Evolutionary conservation across 179 eudicot species (phyloP).

Genomic region (Beta corolliflora): DNA sequence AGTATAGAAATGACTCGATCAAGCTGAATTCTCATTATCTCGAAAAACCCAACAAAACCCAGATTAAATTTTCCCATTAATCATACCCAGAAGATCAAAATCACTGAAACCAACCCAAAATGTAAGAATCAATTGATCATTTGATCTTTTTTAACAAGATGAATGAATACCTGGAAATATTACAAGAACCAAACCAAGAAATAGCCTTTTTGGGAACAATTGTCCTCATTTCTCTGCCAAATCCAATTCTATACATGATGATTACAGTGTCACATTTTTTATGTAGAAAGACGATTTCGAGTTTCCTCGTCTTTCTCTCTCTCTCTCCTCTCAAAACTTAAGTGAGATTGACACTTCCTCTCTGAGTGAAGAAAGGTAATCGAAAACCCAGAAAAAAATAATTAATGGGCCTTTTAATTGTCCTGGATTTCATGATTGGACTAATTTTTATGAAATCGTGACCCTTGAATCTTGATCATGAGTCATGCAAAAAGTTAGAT

Average conservation of each 20-base stretch:
- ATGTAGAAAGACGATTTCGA: neutral
- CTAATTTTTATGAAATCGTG: neutral
- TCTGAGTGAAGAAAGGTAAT: neutral
- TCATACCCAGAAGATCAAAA: constrained; percentile 15
- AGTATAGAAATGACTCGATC: neutral
- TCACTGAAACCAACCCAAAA: neutral
- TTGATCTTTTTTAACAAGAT: neutral
- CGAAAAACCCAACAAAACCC: constrained; percentile 17
- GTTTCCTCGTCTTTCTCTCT: neutral
- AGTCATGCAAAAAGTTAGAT: neutral
- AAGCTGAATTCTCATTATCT: constrained; percentile 2
- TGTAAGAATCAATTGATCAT: neutral
- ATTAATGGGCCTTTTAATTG: neutral
- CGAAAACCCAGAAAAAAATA: no score
- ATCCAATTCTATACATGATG: constrained; percentile 41
- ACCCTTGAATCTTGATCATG: constrained; percentile 10
- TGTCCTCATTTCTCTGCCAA: constrained; percentile 38
- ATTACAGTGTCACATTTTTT: neutral
- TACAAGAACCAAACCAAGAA: constrained; percentile 33
- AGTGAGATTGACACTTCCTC: constrained; percentile 12
- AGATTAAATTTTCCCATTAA: neutral
- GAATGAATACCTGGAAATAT: constrained; percentile 39
- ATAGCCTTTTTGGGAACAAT: constrained; percentile 34
- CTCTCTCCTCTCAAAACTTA: neutral
- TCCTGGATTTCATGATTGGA: neutral